Evolutionary conservation across 1,284 basidiomycete species (phyloP).

Genomic region (Wallemia hederae): DNA sequence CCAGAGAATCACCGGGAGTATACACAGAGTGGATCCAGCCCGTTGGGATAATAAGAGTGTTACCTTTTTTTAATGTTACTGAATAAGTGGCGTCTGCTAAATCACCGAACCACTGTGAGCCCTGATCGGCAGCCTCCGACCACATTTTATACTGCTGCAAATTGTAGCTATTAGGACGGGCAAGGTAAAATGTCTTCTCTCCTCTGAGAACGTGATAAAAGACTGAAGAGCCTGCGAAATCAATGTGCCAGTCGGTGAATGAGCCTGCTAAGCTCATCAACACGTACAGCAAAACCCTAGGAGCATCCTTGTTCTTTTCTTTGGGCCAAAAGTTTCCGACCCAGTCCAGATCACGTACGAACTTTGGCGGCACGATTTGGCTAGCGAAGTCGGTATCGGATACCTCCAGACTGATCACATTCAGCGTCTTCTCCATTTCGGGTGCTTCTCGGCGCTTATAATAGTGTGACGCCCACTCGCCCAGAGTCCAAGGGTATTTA

Average conservation of each 20-base stretch:
- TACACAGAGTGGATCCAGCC: constrained; percentile 97
- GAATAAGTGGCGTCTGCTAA: constrained; percentile 62
- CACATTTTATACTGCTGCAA: constrained; percentile 62
- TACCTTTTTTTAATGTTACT: constrained; percentile 48
- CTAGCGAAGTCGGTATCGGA: constrained; percentile 44
- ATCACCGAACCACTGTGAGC: constrained; percentile 67
- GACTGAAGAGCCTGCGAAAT: constrained; percentile 81
- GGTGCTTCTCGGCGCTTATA: constrained; percentile 10
- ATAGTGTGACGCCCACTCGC: constrained; percentile 72
- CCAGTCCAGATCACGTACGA: constrained; percentile 78
- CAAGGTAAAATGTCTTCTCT: constrained; percentile 73
- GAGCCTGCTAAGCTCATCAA: constrained; percentile 62
- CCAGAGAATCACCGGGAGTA: constrained; percentile 69
- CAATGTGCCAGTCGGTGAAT: constrained; percentile 41
- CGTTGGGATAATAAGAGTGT: constrained; percentile 36
- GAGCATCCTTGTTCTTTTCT: constrained; percentile 16
- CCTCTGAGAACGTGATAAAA: constrained; percentile 80
- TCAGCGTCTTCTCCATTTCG: constrained; percentile 28
- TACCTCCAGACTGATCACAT: constrained; percentile 67
- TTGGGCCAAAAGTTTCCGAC: constrained; percentile 77
- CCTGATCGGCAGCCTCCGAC: constrained; percentile 33
- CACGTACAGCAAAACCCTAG: constrained; percentile 87
- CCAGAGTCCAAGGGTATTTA: constrained; percentile 42
- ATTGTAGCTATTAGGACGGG: constrained; percentile 61
- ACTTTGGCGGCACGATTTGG: constrained; percentile 44